Base-by-base conservation (phyloP, 306 rosid genomes). In the Astragalus membranaceus region DNA sequence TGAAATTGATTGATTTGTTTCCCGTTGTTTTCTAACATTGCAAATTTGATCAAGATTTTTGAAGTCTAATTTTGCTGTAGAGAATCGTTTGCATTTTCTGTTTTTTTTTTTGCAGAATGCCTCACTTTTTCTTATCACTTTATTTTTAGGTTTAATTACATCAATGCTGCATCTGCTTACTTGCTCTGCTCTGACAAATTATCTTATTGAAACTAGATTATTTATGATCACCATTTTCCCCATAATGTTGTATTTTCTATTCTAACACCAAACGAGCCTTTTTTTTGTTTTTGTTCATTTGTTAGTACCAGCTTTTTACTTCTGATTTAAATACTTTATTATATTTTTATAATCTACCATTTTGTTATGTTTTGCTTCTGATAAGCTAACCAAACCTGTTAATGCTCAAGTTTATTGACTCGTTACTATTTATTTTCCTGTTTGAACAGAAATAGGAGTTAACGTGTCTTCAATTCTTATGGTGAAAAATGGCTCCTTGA, bases 371-470 rank as follows among this genome's bases (percentile, higher is more conserved):
- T 44, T 63, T 71, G 53, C 43, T 54, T 74, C 8, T 29, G 56
- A 68, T 63, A 49, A 43, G 72, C 43, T 51, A 55, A 39, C 44
- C 8, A 48, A 13, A 12, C 29, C 3, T 51, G 20, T 55, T 39
- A 67, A 53, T 44, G 33, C 66, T 10, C 50, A 78, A 37, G 10
- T 75, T 43, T 55, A 39, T 4, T 49, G 67, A 66, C 46, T 51
- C 10, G 5, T 62, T 63, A 37, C 50, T 56, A 7, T 77, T 75
- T 67, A 11, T 51, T 73, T 50, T 72, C 70, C 9, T 64, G 42
- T 69, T 73, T 79, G 64, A 70, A 41, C 81, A 75, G 84, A 79
- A 71, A 50, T 77, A 37, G 58, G 83, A 75, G 75, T 72, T 67
- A 59, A 43, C 8, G 67, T 58, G 67, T 79, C 65, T 62, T 48